Evolutionary conservation across 805 yeast genomes (phyloP).

Genomic region (Wickerhamomyces queroliae): DNA sequence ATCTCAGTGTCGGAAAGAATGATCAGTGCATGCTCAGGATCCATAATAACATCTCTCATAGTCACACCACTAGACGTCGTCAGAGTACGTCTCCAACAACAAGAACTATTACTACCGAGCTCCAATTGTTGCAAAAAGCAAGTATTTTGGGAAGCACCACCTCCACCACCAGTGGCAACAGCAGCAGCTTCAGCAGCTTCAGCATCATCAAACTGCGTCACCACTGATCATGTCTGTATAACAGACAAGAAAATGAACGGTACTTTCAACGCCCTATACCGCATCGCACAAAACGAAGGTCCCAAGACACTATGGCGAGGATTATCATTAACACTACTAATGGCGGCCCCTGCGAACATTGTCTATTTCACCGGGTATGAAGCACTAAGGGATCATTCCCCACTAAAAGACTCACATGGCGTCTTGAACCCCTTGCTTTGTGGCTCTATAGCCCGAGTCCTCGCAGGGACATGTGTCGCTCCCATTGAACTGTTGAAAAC

Average conservation of each 20-base stretch:
- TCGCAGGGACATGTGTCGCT: conserved; percentile 81
- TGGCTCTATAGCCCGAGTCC: conserved; percentile 75
- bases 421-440: conserved; percentile 70
- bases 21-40: conserved; percentile 76
- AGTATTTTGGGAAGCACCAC: conserved; percentile 24
- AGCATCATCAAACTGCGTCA: conserved; percentile 8
- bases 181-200: not conserved
- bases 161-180: not conserved
- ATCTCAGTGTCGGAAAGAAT: conserved; percentile 55
- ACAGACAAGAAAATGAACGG: conserved; percentile 41
- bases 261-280: conserved; percentile 66
- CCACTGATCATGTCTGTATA: conserved; percentile 23
- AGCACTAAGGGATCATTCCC: conserved; percentile 69
- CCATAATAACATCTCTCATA: conserved; percentile 63
- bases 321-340: conserved; percentile 67
- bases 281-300: conserved; percentile 73
- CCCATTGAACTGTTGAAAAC: conserved; percentile 89
- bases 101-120: conserved; percentile 51
- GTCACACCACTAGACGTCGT: conserved; percentile 83
- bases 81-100: conserved; percentile 72
- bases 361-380: conserved; percentile 95
- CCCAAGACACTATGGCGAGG: conserved; percentile 82
- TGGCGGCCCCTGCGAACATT: conserved; percentile 91
- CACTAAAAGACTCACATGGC: conserved; percentile 32
- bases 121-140: conserved; percentile 30